phyloP scores from a whole-genome alignment of 371 early-diverging fungal species.

The Actinomortierella wolfii region DNA sequence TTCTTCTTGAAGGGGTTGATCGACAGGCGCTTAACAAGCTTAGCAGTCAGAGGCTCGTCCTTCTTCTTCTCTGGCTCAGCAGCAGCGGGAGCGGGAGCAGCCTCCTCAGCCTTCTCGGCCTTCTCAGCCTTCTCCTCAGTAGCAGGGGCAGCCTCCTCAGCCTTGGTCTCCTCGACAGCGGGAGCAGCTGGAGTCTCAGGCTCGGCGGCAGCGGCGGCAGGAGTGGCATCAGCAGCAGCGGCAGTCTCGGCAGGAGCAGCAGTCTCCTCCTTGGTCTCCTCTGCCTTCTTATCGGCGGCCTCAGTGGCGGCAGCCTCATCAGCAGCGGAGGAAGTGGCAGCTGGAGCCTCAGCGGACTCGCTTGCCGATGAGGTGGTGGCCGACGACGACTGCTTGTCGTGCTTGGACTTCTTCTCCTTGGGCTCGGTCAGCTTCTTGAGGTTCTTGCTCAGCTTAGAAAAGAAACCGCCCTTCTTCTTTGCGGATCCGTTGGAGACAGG shows the following conservation, averaged over 20 bases:
- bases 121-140: slow-evolving; percentile 1
- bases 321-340: slow-evolving; percentile 10
- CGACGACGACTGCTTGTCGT: slow-evolving; percentile 24
- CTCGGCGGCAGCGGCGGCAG: slow-evolving; percentile 5
- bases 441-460: slow-evolving; percentile 33
- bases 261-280: slow-evolving; percentile 4
- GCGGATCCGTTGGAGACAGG: slow-evolving; percentile 28
- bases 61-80: too few species aligned
- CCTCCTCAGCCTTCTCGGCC: too few species aligned
- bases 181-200: neutral
- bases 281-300: neutral
- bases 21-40: slow-evolving; percentile 15
- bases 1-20: slow-evolving; percentile 44
- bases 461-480: slow-evolving; percentile 27
- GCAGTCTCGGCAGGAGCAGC: neutral
- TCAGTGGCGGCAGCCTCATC: slow-evolving; percentile 5
- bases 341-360: neutral
- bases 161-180: slow-evolving; percentile 10
- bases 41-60: neutral
- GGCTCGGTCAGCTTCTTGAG: slow-evolving; percentile 23
- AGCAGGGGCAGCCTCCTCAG: slow-evolving; percentile 8
- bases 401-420: slow-evolving; percentile 41
- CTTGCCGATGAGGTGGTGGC: neutral
- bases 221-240: slow-evolving; percentile 1
- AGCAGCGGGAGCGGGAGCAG: too few species aligned